phyloP scores from a whole-genome alignment of 768 basidiomycete species.

The Mycena rebaudengoi region DNA sequence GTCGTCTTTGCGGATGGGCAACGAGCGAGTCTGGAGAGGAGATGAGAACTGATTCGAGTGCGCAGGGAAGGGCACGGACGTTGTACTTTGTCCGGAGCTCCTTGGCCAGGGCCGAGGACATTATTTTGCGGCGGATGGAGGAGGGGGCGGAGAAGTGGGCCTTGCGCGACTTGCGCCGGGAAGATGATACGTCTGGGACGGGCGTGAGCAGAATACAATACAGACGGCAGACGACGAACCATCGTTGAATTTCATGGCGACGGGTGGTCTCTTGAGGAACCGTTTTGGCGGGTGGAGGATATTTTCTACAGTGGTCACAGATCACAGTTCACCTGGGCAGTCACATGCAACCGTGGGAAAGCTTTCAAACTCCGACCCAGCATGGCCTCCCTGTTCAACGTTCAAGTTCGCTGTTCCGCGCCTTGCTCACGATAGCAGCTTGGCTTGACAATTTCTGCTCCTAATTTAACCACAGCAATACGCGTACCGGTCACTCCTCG shows the following conservation, averaged over 20 bases:
- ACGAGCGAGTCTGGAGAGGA: constrained; percentile 74
- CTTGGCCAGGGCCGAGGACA: constrained; percentile 96
- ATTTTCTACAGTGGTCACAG: no score
- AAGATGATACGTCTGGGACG: constrained; percentile 81
- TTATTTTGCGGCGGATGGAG: constrained; percentile 94
- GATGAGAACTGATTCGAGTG: background rate
- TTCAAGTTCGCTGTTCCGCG: no score
- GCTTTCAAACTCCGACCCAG: no score
- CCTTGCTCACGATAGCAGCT: no score
- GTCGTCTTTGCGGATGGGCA: constrained; percentile 97
- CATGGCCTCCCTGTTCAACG: no score
- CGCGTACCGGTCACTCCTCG: no score
- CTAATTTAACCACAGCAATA: no score
- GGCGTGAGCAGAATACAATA: constrained; percentile 31
- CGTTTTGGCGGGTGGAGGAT: no score
- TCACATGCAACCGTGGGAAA: no score
- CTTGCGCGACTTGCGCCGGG: constrained; percentile 98
- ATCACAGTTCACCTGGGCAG: no score
- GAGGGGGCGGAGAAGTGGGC: constrained; percentile 97
- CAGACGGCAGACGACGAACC: constrained; percentile 58
- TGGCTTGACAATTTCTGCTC: no score
- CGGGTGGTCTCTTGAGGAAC: constrained; percentile 36
- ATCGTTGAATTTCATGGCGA: constrained; percentile 78
- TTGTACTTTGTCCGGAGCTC: constrained; percentile 93
- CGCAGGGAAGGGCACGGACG: constrained; percentile 56